Percentiles rank a stretch among this genome's conserved stretches.
These are phyloP conservation scores for Lumnitzera racemosa DNA, from an alignment of 345 rosid genomes.

Conservation along the genomic window DNA sequence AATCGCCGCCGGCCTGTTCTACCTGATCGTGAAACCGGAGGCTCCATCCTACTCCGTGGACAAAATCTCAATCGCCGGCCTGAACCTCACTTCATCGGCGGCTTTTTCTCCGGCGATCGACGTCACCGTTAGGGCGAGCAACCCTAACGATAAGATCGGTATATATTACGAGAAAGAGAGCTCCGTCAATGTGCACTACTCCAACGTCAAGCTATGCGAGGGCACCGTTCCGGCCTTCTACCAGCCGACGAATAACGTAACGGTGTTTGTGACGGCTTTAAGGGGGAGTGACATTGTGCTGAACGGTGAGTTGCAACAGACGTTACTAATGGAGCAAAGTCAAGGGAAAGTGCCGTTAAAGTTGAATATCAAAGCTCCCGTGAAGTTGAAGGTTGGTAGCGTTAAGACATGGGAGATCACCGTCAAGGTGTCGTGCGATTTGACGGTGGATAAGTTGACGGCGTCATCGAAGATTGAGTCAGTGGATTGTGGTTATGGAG, in stretches of 20 bases:
- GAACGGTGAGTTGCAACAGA: slow-evolving; percentile 17
- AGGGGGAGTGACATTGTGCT: slow-evolving; percentile 43
- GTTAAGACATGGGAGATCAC: slow-evolving; percentile 64
- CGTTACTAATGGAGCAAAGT: slow-evolving; percentile 18
- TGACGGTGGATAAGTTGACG: slow-evolving; percentile 70
- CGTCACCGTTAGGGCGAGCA: slow-evolving; percentile 52
- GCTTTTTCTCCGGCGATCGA: slow-evolving; percentile 53
- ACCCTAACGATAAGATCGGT: slow-evolving; percentile 65
- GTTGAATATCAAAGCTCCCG: slow-evolving; percentile 53
- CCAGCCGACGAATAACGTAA: slow-evolving; percentile 65
- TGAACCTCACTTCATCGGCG: slow-evolving; percentile 47
- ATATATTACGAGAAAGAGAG: slow-evolving; percentile 50
- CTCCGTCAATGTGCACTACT: slow-evolving; percentile 35
- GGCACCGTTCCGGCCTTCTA: slow-evolving; percentile 56
- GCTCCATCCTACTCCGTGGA: slow-evolving; percentile 54
- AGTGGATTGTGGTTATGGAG: slow-evolving; percentile 50
- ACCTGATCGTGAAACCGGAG: slow-evolving; percentile 61
- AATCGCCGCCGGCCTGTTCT: slow-evolving; percentile 41
- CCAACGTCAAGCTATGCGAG: slow-evolving; percentile 26
- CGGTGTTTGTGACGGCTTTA: slow-evolving; percentile 36
- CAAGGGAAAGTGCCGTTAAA: slow-evolving; percentile 48
- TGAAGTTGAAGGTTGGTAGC: slow-evolving; percentile 55
- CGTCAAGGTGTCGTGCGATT: slow-evolving; percentile 54
- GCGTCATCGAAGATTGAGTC: slow-evolving; percentile 41
- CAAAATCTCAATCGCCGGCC: slow-evolving; percentile 37